Conservation (phyloP, 2,329 filamentous ascomycete species). For the Aspergillus ochraceus region DNA sequence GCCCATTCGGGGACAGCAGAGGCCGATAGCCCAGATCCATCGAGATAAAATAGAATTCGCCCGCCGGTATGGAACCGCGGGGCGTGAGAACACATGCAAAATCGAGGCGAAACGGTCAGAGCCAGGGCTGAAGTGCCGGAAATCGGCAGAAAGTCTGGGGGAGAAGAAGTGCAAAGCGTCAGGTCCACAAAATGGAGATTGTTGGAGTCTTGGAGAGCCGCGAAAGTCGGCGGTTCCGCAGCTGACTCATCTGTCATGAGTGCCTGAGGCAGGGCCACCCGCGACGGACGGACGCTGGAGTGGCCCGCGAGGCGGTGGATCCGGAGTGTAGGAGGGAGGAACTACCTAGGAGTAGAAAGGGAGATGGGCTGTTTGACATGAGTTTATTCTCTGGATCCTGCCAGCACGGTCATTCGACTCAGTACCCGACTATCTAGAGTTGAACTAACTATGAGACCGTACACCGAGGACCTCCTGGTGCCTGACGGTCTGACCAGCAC, state of each 20-base stretch:
- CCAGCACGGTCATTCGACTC: too few relatives aligned
- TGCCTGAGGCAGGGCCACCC: not conserved
- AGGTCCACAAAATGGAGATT: too few relatives aligned
- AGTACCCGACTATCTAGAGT: too few relatives aligned
- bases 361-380: too few relatives aligned
- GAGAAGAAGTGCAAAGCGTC: constrained; percentile 1
- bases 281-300: too few relatives aligned
- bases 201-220: constrained; percentile 1
- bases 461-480: too few relatives aligned
- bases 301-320: too few relatives aligned
- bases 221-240: constrained; percentile 30
- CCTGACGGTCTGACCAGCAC: not conserved
- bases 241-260: constrained; percentile 15
- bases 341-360: too few relatives aligned
- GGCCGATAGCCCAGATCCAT: constrained; percentile 40
- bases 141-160: constrained; percentile 37
- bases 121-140: constrained; percentile 33
- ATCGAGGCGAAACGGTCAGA: constrained; percentile 14
- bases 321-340: too few relatives aligned
- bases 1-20: constrained; percentile 36
- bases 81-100: constrained; percentile 23
- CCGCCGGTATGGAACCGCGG: constrained; percentile 32
- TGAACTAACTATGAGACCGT: too few relatives aligned
- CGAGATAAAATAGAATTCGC: constrained; percentile 27
- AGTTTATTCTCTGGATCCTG: too few relatives aligned